Percentiles rank a stretch among this genome's conserved stretches.
These are phyloP conservation scores for Kwoniella shivajii DNA, from an alignment of 1,284 basidiomycete genomes.

Conservation along the genomic window DNA sequence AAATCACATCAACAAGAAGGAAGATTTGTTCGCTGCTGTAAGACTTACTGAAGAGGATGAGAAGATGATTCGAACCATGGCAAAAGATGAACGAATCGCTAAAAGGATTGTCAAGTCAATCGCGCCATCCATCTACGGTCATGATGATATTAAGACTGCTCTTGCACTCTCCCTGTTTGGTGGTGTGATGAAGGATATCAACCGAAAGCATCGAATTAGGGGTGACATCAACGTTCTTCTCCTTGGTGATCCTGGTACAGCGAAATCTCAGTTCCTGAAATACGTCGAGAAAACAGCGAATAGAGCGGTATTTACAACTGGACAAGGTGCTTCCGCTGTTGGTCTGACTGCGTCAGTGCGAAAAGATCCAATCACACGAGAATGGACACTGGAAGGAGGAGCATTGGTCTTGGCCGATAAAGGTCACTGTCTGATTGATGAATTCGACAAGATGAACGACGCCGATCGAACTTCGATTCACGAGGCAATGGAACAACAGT, in stretches of 20 bases:
- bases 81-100: conserved; percentile 88
- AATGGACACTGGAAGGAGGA: conserved; percentile 99
- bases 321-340: conserved; percentile 95
- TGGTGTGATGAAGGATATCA: conserved; percentile 92
- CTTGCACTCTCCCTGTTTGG: conserved; percentile 93
- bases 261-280: conserved; percentile 98
- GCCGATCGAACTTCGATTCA: conserved; percentile 96
- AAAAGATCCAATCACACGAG: conserved; percentile 93
- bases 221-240: conserved; percentile 97
- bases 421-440: conserved; percentile 97
- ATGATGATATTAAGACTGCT: conserved; percentile 98
- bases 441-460: conserved; percentile 99
- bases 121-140: conserved; percentile 97
- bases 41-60: conserved; percentile 96
- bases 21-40: conserved; percentile 90
- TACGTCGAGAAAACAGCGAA: conserved; percentile 99
- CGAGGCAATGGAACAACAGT: conserved; percentile 99
- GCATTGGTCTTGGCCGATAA: conserved; percentile 97
- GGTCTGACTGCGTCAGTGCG: conserved; percentile 98
- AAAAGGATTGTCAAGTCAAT: conserved; percentile 98
- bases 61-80: conserved; percentile 80
- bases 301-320: conserved; percentile 96
- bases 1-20: conserved; percentile 97
- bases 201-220: conserved; percentile 92
- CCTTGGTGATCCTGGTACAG: conserved; percentile 96